Evolutionary conservation across 306 rosid species (phyloP).

Genomic region (Hippophae rhamnoides): DNA sequence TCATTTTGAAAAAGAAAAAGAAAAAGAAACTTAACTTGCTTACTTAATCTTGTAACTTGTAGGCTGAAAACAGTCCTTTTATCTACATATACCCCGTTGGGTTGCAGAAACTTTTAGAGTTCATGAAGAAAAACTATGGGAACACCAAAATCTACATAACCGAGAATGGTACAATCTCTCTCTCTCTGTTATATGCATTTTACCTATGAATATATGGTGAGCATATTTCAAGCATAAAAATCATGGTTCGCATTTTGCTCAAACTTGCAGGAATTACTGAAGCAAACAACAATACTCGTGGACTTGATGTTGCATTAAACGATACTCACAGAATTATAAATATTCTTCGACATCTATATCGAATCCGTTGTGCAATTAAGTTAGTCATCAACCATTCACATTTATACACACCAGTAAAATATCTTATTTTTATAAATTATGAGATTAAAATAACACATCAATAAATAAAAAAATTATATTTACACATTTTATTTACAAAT

Average conservation of each 20-base stretch:
- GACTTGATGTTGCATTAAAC: background rate
- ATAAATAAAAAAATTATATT: no score
- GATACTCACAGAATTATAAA: background rate
- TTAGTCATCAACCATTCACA: background rate
- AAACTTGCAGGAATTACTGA: slow-evolving; percentile 5
- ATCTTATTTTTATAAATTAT: no score
- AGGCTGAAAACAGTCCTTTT: background rate
- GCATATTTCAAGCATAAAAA: no score
- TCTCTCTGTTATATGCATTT: no score
- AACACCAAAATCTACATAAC: slow-evolving; percentile 22
- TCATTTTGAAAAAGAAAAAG: background rate
- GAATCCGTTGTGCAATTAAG: slow-evolving; percentile 5
- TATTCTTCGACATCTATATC: slow-evolving; percentile 7
- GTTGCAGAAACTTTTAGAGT: slow-evolving; percentile 15
- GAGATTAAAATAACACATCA: no score
- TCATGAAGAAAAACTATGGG: slow-evolving; percentile 10
- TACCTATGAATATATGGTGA: background rate
- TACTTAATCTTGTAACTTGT: background rate
- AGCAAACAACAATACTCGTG: background rate
- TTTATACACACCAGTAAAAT: no score
- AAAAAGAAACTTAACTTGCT: no score
- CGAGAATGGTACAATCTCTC: slow-evolving; percentile 22
- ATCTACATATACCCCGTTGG: slow-evolving; percentile 19
- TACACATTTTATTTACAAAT: no score
- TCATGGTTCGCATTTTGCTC: background rate